These are phyloP conservation scores for Pseudocercospora cruenta DNA, from an alignment of 2,329 filamentous ascomycete species.

Conservation along the genomic window DNA sequence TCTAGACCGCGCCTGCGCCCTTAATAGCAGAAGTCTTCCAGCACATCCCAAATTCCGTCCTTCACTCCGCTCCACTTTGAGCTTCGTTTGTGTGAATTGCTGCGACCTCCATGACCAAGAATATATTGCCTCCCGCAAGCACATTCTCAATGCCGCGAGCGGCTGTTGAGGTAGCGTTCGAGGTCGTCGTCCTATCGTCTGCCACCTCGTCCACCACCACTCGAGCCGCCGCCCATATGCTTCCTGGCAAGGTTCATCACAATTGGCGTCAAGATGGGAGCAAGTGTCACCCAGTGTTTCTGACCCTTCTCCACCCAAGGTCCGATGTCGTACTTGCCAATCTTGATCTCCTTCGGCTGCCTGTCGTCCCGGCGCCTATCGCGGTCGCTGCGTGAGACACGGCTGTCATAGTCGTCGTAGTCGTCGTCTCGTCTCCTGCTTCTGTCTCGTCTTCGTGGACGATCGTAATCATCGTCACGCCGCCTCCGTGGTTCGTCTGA, in stretches of 20 bases:
- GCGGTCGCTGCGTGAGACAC: slow-evolving; percentile 24
- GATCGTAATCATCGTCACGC: slow-evolving; percentile 30
- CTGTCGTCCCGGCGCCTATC: slow-evolving; percentile 26
- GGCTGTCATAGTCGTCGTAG: slow-evolving; percentile 33
- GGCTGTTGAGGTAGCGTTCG: background rate
- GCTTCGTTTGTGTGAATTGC: background rate
- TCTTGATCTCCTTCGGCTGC: slow-evolving; percentile 35
- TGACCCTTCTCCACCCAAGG: slow-evolving; percentile 39
- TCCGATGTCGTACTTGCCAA: slow-evolving; percentile 40
- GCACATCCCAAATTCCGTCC: background rate
- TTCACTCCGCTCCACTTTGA: background rate
- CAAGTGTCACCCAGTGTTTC: slow-evolving; percentile 39
- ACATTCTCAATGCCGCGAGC: slow-evolving; percentile 9
- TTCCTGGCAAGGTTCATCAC: slow-evolving; percentile 35
- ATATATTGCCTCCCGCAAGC: background rate
- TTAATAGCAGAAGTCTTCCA: background rate
- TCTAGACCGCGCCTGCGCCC: background rate
- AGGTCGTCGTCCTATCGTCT: slow-evolving; percentile 7
- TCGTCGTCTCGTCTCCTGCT: slow-evolving; percentile 27
- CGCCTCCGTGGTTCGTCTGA: slow-evolving; percentile 29
- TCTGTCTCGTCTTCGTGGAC: slow-evolving; percentile 20
- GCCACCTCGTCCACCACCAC: slow-evolving; percentile 10
- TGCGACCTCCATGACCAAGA: background rate
- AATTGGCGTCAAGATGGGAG: slow-evolving; percentile 38
- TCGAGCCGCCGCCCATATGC: slow-evolving; percentile 11